Percentiles rank a stretch among this genome's conserved stretches.
phyloP scores from a whole-genome alignment of 495 filamentous ascomycete genomes.

The Neurospora sp. region DNA sequence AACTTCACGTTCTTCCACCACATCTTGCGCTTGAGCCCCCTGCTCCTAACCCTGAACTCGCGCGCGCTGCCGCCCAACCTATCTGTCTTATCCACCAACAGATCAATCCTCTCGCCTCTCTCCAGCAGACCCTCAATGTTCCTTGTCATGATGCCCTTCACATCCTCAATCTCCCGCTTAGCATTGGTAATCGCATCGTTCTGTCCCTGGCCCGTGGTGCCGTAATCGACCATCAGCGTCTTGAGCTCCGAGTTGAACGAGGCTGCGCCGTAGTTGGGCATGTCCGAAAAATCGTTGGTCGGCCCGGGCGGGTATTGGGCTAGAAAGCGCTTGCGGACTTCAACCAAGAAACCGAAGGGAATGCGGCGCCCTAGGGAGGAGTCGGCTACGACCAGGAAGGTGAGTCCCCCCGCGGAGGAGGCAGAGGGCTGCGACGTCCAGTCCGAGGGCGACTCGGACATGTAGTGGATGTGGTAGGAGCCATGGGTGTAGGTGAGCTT shows the following conservation, averaged over 20 bases:
- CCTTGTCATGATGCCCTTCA: conserved; percentile 93
- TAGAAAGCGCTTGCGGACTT: conserved; percentile 83
- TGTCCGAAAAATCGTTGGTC: conserved; percentile 56
- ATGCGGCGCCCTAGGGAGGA: conserved; percentile 68
- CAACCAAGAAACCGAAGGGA: conserved; percentile 84
- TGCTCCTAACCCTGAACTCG: conserved; percentile 80
- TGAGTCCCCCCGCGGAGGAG: conserved; percentile 63
- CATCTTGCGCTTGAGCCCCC: conserved; percentile 82
- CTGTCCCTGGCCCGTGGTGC: conserved; percentile 60
- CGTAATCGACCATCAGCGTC: conserved; percentile 72
- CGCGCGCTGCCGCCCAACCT: conserved; percentile 72
- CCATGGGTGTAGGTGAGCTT: conserved; percentile 93
- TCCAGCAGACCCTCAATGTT: conserved; percentile 97
- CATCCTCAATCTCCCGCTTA: conserved; percentile 83
- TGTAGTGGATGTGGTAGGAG: conserved; percentile 89
- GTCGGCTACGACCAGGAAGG: conserved; percentile 76
- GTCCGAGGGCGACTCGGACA: conserved; percentile 70
- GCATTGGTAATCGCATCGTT: conserved; percentile 79
- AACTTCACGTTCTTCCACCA: conserved; percentile 99
- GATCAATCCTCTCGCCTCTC: conserved; percentile 87
- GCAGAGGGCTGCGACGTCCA: conserved; percentile 26
- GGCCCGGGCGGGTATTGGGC: conserved; percentile 54
- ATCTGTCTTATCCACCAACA: conserved; percentile 96
- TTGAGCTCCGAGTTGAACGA: conserved; percentile 75
- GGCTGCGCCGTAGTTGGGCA: conserved; percentile 84